A percentile compares a stretch with the other conserved stretches of the same genome.
phyloP scores from a whole-genome alignment of 306 rosid species.

The Cyclanthera cordifolia region DNA sequence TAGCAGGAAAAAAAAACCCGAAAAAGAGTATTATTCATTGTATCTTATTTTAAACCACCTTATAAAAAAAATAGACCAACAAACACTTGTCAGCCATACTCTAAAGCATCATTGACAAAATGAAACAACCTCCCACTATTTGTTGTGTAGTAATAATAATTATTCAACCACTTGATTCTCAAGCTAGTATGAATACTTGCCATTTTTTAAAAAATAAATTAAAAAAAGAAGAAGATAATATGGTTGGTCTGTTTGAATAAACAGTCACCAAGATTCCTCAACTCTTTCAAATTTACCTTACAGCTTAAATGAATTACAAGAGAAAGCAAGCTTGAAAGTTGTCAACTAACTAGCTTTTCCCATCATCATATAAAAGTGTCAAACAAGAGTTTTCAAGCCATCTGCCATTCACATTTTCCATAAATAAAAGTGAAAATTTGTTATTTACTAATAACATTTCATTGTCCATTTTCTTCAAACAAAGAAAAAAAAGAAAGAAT shows the following conservation, averaged over 20 bases:
- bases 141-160: not conserved
- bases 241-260: not conserved
- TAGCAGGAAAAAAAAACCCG: too few species aligned
- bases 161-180: conserved; percentile 7
- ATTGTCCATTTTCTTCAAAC: not conserved
- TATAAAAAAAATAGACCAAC: not conserved
- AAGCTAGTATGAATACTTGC: not conserved
- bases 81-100: not conserved
- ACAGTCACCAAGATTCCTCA: not conserved
- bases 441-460: not conserved
- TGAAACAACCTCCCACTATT: not conserved
- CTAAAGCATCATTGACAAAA: too few species aligned
- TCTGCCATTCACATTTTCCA: not conserved
- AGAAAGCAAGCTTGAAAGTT: not conserved
- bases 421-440: not conserved
- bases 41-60: not conserved
- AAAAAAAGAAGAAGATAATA: too few species aligned
- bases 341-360: not conserved
- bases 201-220: not conserved
- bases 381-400: not conserved
- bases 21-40: not conserved
- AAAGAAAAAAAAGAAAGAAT: not conserved
- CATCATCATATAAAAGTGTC: not conserved
- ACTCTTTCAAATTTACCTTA: not conserved
- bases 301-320: not conserved